Conservation (phyloP, 2,329 filamentous ascomycete species). For the Pseudogymnoascus sp. region DNA sequence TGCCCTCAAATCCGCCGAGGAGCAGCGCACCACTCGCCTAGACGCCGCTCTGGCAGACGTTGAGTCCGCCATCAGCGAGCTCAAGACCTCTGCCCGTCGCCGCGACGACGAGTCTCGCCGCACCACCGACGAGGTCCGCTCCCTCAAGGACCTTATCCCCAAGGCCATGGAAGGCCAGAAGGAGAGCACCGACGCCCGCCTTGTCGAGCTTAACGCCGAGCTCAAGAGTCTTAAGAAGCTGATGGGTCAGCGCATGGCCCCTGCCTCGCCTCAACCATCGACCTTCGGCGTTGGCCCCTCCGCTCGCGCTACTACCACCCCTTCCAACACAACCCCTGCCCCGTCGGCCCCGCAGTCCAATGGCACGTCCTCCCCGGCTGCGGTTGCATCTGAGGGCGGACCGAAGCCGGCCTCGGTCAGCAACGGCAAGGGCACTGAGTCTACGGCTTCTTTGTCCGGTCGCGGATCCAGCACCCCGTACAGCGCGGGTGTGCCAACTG, state of each 20-base stretch:
- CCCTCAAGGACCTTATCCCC: constrained; percentile 76
- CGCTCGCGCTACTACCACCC: constrained; percentile 18
- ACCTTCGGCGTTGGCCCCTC: constrained; percentile 23
- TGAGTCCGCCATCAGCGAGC: constrained; percentile 69
- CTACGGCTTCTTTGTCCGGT: constrained; percentile 28
- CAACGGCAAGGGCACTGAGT: constrained; percentile 25
- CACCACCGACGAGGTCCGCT: constrained; percentile 77
- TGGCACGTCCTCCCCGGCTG: constrained; percentile 18
- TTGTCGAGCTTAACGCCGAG: constrained; percentile 80
- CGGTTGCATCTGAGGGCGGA: constrained; percentile 5
- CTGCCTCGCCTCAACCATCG: constrained; percentile 28
- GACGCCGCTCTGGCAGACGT: constrained; percentile 77
- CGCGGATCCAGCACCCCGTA: constrained; percentile 38
- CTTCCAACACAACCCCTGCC: constrained; percentile 6
- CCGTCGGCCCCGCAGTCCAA: constrained; percentile 11
- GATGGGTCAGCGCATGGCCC: constrained; percentile 55
- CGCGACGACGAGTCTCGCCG: constrained; percentile 83
- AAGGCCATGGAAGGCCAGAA: constrained; percentile 84
- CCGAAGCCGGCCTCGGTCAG: constrained; percentile 28
- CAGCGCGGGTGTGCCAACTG: constrained; percentile 38
- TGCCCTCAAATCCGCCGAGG: constrained; percentile 76
- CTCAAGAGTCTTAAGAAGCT: constrained; percentile 88
- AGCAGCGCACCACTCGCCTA: constrained; percentile 72
- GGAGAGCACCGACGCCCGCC: constrained; percentile 67
- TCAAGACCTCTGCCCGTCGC: constrained; percentile 72